A percentile compares a stretch with the other conserved stretches of the same genome.
phyloP scores from a whole-genome alignment of 2,329 filamentous ascomycete genomes.

The Sporothrix variecibatus region DNA sequence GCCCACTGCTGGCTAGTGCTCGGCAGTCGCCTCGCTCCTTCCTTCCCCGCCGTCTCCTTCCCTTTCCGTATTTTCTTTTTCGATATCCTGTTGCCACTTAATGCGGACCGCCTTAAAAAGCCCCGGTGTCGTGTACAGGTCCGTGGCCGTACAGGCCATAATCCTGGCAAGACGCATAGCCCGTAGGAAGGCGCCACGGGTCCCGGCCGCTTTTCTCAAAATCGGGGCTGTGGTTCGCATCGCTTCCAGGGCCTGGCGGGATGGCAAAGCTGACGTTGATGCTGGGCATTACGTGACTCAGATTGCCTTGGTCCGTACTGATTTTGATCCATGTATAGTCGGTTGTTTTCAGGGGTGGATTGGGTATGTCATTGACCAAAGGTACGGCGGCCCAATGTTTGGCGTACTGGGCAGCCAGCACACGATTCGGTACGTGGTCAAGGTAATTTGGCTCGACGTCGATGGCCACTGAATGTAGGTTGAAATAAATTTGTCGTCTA shows the following conservation, averaged over 20 bases:
- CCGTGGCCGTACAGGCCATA: background rate
- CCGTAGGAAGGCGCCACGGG: background rate
- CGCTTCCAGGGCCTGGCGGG: background rate
- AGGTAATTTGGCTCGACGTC: background rate
- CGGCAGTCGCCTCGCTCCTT: background rate
- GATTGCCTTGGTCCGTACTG: background rate
- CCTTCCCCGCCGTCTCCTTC: background rate
- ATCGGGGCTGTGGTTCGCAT: background rate
- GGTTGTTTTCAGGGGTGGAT: background rate
- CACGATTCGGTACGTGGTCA: slow-evolving; percentile 1
- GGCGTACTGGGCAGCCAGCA: background rate
- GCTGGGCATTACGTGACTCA: background rate
- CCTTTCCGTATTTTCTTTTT: background rate
- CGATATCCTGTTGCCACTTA: background rate
- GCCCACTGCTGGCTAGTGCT: background rate
- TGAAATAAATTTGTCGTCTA: too few species aligned
- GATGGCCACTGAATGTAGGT: background rate
- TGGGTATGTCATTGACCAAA: background rate
- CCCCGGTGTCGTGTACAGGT: background rate
- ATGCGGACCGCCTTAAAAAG: background rate
- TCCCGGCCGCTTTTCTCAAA: background rate
- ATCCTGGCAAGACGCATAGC: background rate
- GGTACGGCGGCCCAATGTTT: background rate
- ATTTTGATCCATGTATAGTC: background rate
- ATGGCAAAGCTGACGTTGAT: slow-evolving; percentile 14